phyloP scores from a whole-genome alignment of 345 rosid species.

The Dovyalis caffra region DNA sequence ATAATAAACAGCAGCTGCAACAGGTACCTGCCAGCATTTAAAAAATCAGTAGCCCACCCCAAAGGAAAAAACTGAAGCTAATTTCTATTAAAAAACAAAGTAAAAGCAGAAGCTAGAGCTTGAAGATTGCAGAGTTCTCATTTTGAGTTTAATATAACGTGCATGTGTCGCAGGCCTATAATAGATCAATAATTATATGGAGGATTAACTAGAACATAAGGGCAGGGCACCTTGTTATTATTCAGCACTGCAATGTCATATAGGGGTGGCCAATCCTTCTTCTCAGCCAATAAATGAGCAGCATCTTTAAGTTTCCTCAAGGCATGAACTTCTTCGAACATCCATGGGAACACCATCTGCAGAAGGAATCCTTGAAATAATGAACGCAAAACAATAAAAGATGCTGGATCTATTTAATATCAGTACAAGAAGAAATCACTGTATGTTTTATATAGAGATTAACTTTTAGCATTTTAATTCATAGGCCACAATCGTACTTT shows the following conservation, averaged over 20 bases:
- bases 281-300: constrained; percentile 66
- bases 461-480: background rate
- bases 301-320: constrained; percentile 69
- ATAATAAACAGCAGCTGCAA: constrained; percentile 83
- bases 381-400: background rate
- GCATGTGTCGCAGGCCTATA: background rate
- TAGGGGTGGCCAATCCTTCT: constrained; percentile 78
- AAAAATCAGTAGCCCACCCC: background rate
- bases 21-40: constrained; percentile 58
- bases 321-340: constrained; percentile 83
- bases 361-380: constrained; percentile 1
- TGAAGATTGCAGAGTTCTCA: background rate
- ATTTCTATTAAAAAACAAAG: background rate
- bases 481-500: background rate
- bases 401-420: background rate
- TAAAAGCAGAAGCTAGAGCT: background rate
- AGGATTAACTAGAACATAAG: background rate
- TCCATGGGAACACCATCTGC: constrained; percentile 84
- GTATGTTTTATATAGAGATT: background rate
- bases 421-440: too few species aligned
- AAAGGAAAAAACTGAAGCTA: background rate
- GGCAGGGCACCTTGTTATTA: constrained; percentile 54
- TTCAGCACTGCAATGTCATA: constrained; percentile 49
- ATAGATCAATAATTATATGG: background rate
- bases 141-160: background rate